Base-by-base conservation (phyloP, 768 basidiomycete genomes). In the Clavulina sp. region DNA sequence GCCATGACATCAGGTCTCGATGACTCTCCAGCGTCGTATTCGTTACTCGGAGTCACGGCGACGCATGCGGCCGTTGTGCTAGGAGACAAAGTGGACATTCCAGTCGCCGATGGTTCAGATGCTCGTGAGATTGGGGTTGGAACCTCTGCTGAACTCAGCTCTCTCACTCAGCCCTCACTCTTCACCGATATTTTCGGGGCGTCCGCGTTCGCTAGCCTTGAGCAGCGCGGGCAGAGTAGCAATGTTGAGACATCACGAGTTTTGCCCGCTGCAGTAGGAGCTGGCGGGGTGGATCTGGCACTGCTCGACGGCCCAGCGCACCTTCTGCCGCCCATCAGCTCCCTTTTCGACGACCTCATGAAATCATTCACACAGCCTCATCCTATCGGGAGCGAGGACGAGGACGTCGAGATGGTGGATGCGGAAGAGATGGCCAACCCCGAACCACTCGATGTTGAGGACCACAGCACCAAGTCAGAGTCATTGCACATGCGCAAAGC, bases 131-230 rank as follows among this genome's bases (percentile, higher is more conserved):
- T 23, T n/a, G n/a, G 19, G 28, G 68, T 62, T 32, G 69, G 63
- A 36, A 65, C 71, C 52, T 61, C 53, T 48, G 60, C 62, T 46
- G 60, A 59, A 21, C 54, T 60, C 6, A 34, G 53, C 33, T 60
- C 26, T 60, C 57, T 69, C 57, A 61, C 63, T 23, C 69, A 60
- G 55, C 68, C 71, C 53, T 82, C 85, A 5, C 68, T 95, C 4
- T 87, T 92, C 66, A 82, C 87, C 63, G 88, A 92, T 60, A 84
- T 92, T 60, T 95, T 93, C 60, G 91, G 91, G 34, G 69, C 75
- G 53, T 76, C 84, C 41, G 81, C 82, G 2, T 77, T 89, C 57
- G 58, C 60, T 4, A 61, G 67, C 30, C 54, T 60, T 31, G 24
- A 50, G 56, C n/a, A 46, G n/a, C n/a, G n/a, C n/a, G 52, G 4